Base-by-base conservation (phyloP, 2,329 filamentous ascomycete genomes). In the Colletotrichum spaethianum region DNA sequence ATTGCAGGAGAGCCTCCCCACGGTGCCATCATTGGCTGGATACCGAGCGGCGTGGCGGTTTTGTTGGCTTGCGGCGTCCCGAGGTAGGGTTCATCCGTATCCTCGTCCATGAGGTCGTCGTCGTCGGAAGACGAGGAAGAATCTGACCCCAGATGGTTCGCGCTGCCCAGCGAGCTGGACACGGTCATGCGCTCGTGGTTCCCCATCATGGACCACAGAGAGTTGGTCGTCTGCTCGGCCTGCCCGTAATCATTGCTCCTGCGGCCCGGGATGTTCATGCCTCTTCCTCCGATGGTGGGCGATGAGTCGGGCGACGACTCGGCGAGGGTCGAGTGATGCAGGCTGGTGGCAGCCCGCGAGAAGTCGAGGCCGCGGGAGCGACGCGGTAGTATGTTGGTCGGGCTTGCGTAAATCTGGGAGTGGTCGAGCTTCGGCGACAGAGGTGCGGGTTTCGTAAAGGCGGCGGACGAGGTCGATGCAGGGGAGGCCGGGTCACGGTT, bases 251-350 rank as follows among this genome's bases (percentile, higher is more conserved):
- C 85, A 40, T 84, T 83, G 56, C 80, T 81, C 70, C 86, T 82
- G 61, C 88, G 85, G 52, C 84, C 83, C 9, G 90, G 90, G 60
- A 92, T 92, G 77, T 88, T 90, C 85, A 92, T 89, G 33, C 87
- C 90, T 74, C 86, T 83, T 46, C 93, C 91, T 50, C 93, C 91
- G 66, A 96, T 92, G 16, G 93, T 95, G 0, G 96, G 96, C 0
- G 95, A 98, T 0, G 94, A 96, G 80, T 97, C 95, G 4, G 95
- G 95, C 6, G 94, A 96, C 0, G 94, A 93, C 76, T 98, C 94
- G 67, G 96, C 95, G 11, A 98, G 89, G 0, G 94, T 98, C 20
- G 96, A 98, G 82, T 98, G 96, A 83, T 98, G 96, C 28, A 99
- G 87, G 79, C 95, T 97, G 14, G 96, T 98, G 74, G 94, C 96